phyloP scores from a whole-genome alignment of 148 eudicot genomes.

The Rhododendron molle region DNA sequence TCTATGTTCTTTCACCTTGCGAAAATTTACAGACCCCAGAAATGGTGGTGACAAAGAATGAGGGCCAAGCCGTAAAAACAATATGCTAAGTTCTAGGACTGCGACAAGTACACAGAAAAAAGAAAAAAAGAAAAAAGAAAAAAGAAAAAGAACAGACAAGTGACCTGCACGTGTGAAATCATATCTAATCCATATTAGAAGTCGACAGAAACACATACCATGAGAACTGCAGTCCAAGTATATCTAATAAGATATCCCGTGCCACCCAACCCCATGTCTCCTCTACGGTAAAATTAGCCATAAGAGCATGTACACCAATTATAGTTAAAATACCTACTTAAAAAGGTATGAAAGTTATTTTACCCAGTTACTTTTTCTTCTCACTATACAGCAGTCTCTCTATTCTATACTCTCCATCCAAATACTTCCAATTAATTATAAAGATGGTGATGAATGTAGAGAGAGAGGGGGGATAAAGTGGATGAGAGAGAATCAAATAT shows the following conservation, averaged over 20 bases:
- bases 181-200: background rate
- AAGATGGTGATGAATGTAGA: no score
- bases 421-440: no score
- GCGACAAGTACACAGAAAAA: background rate
- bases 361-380: no score
- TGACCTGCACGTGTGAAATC: background rate
- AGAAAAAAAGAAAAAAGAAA: no score
- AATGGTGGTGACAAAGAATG: background rate
- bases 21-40: background rate
- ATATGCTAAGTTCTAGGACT: background rate
- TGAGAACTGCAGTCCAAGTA: conserved; percentile 81
- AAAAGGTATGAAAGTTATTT: no score
- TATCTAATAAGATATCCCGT: conserved; percentile 90
- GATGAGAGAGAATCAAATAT: no score
- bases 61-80: background rate
- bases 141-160: background rate
- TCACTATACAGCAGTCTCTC: no score
- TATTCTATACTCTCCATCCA: no score
- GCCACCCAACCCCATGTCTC: conserved; percentile 99
- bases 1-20: background rate
- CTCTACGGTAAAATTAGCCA: conserved; percentile 61
- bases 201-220: conserved; percentile 36
- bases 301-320: no score
- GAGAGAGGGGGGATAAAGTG: no score
- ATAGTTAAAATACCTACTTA: no score